Conservation (phyloP, 2,329 filamentous ascomycete genomes). For the Aspergillus arachidicola region DNA sequence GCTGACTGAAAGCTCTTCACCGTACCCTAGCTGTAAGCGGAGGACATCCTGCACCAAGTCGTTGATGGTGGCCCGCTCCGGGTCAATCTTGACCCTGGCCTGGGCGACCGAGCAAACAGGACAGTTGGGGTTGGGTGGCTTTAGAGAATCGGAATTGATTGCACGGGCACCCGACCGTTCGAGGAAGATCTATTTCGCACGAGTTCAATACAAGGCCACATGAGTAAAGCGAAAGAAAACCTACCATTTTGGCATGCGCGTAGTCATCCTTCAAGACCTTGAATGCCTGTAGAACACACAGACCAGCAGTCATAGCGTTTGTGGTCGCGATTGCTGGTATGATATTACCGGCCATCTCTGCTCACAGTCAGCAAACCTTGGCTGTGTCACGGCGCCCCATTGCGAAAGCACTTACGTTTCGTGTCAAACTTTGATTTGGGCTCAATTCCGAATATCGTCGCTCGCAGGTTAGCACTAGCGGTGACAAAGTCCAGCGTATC, state of each 20-base stretch:
- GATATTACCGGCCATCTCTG: conserved; percentile 97
- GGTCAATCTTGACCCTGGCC: conserved; percentile 67
- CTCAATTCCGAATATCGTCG: conserved; percentile 85
- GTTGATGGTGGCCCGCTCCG: conserved; percentile 71
- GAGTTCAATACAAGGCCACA: not conserved
- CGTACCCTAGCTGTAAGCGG: conserved; percentile 71
- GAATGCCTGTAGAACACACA: conserved; percentile 90
- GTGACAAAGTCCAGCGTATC: conserved; percentile 95
- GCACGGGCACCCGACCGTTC: conserved; percentile 65
- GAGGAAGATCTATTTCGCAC: conserved; percentile 67
- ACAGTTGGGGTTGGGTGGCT: conserved; percentile 76
- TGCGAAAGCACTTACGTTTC: conserved; percentile 61
- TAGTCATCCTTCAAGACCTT: conserved; percentile 80
- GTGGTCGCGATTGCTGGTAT: conserved; percentile 98
- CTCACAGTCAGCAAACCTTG: conserved; percentile 16
- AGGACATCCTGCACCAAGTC: conserved; percentile 79
- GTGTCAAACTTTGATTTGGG: conserved; percentile 90
- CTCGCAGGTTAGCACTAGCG: conserved; percentile 85
- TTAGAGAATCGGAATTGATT: conserved; percentile 58
- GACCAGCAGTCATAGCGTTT: conserved; percentile 90
- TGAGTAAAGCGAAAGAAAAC: conserved; percentile 10
- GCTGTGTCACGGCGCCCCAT: not conserved
- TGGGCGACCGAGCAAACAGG: conserved; percentile 79
- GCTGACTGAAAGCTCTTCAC: conserved; percentile 77
- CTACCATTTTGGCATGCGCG: conserved; percentile 72